These are phyloP conservation scores for Podospora tetraspora DNA, from an alignment of 495 filamentous ascomycete species.

Conservation along the genomic window DNA sequence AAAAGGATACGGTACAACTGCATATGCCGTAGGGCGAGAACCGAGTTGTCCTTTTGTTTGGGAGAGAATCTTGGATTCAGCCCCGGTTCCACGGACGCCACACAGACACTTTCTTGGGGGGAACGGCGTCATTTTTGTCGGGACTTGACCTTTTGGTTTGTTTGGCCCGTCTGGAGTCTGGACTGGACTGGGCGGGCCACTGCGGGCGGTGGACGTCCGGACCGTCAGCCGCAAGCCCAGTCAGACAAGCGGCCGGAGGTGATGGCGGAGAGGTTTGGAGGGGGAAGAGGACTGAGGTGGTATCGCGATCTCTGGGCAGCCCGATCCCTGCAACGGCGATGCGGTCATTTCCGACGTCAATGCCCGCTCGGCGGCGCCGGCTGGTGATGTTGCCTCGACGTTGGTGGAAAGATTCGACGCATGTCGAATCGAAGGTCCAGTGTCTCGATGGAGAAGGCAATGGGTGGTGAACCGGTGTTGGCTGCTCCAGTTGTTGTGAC, in stretches of 20 bases:
- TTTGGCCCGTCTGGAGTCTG: no score
- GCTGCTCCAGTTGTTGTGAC: slow-evolving; percentile 8
- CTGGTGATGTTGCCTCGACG: background rate
- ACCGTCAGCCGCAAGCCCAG: background rate
- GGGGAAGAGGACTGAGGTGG: background rate
- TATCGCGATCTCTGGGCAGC: background rate
- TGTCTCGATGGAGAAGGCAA: background rate
- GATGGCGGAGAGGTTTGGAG: background rate
- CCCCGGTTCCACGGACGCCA: background rate
- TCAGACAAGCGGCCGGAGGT: background rate
- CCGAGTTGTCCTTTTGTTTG: background rate
- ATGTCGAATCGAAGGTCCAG: background rate
- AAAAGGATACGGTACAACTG: background rate
- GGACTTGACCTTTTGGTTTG: background rate
- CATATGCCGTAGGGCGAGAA: background rate
- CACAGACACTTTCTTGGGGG: background rate
- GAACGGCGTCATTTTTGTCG: background rate
- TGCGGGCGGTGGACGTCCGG: background rate
- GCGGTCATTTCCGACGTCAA: slow-evolving; percentile 36
- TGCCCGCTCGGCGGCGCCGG: slow-evolving; percentile 17
- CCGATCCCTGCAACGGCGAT: slow-evolving; percentile 21
- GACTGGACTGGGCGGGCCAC: background rate
- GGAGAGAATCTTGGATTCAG: background rate
- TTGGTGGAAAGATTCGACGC: background rate
- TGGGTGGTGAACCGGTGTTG: slow-evolving; percentile 1